These are phyloP conservation scores for Apiospora koreana DNA, from an alignment of 2,329 filamentous ascomycete genomes.

Conservation along the genomic window DNA sequence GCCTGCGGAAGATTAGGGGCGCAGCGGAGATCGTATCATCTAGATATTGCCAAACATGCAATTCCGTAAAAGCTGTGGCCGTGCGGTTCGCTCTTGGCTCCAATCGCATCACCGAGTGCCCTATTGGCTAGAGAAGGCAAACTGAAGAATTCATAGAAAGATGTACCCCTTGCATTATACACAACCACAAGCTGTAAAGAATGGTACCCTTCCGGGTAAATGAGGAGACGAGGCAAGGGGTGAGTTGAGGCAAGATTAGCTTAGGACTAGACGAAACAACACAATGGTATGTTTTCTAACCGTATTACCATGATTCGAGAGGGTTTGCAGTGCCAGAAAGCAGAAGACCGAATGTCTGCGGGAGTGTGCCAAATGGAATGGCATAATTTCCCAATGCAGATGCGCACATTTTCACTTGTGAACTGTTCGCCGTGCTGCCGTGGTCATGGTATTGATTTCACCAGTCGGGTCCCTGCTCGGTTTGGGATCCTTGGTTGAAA, in stretches of 20 bases:
- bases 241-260: no score
- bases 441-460: neutral
- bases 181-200: neutral
- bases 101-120: neutral
- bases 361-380: neutral
- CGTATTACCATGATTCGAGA: neutral
- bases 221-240: no score
- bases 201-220: neutral
- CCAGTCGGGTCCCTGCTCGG: neutral
- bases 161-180: neutral
- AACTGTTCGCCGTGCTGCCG: neutral
- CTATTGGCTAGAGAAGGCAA: neutral
- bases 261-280: no score
- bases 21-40: neutral
- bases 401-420: neutral
- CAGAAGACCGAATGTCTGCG: neutral
- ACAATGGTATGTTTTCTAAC: neutral
- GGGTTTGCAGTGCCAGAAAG: neutral
- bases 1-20: neutral
- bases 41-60: neutral
- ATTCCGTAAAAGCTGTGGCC: neutral
- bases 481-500: neutral
- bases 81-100: neutral
- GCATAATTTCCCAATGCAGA: neutral
- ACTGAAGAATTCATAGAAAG: neutral